phyloP scores from a whole-genome alignment of 2,329 filamentous ascomycete genomes.

The Pseudogymnoascus sp. region DNA sequence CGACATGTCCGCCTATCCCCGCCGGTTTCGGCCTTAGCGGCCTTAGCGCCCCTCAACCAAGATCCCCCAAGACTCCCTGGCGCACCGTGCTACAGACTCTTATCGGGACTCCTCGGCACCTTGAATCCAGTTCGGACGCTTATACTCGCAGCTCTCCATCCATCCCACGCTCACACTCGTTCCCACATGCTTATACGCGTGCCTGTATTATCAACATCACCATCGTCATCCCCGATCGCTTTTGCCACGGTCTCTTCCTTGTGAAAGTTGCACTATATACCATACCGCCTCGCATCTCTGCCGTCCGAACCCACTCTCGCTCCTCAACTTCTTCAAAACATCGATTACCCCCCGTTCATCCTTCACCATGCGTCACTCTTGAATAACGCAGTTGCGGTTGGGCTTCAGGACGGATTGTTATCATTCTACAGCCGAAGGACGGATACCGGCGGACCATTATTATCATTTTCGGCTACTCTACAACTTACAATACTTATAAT shows the following conservation, averaged over 20 bases:
- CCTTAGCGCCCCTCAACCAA: neutral
- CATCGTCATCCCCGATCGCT: neutral
- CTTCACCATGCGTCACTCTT: neutral
- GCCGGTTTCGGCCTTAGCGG: neutral
- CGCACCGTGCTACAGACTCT: neutral
- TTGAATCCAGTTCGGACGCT: neutral
- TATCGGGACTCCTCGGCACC: slow-evolving; percentile 2
- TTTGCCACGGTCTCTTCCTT: neutral
- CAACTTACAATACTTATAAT: neutral
- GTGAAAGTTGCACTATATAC: neutral
- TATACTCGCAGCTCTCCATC: neutral
- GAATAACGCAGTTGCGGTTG: neutral
- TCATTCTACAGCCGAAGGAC: neutral
- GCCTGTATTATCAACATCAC: neutral
- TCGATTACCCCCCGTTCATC: neutral
- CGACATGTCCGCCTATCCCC: neutral
- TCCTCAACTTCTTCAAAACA: neutral
- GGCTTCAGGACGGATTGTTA: neutral
- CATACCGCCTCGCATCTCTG: neutral
- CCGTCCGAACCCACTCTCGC: neutral
- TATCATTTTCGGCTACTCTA: neutral
- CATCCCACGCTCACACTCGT: neutral
- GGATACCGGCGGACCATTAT: slow-evolving; percentile 1
- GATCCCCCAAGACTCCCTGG: neutral
- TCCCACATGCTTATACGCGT: neutral